Conservation (phyloP, 352 stramenopile species). For the Pythium folliculosum region DNA sequence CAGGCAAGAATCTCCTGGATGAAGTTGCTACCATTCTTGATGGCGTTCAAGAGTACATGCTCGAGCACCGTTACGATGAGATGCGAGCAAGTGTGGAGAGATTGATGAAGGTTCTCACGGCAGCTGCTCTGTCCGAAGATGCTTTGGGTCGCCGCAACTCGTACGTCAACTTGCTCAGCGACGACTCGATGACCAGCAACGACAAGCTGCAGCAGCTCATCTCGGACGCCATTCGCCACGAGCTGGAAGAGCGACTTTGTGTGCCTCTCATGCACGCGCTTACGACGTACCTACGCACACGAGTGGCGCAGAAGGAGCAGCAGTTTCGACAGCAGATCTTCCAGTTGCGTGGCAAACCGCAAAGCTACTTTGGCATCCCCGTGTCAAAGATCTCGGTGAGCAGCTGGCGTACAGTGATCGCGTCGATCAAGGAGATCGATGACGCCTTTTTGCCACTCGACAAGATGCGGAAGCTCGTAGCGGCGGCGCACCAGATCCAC, state of each 20-base stretch:
- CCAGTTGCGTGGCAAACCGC: constrained; percentile 65
- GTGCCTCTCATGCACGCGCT: constrained; percentile 72
- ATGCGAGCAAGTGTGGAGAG: constrained; percentile 69
- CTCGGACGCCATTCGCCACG: constrained; percentile 81
- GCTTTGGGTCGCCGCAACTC: constrained; percentile 52
- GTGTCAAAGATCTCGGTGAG: constrained; percentile 79
- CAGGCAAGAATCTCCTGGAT: constrained; percentile 61
- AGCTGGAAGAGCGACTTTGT: constrained; percentile 82
- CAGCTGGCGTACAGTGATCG: constrained; percentile 73
- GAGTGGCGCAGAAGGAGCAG: constrained; percentile 70
- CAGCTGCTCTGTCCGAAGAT: constrained; percentile 16
- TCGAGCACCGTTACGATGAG: constrained; percentile 81
- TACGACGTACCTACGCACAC: constrained; percentile 42
- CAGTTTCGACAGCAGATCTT: constrained; percentile 72
- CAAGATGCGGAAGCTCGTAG: constrained; percentile 84
- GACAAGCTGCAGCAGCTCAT: constrained; percentile 77
- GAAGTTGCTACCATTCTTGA: constrained; percentile 80
- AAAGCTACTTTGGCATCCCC: constrained; percentile 82
- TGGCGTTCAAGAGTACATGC: constrained; percentile 85
- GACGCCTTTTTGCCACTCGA: constrained; percentile 77
- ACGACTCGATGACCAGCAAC: constrained; percentile 64
- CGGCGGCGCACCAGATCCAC: constrained; percentile 74
- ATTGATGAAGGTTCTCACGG: constrained; percentile 50
- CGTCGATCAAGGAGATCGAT: constrained; percentile 82
- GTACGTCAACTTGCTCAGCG: constrained; percentile 63